phyloP scores from a whole-genome alignment of 2,329 filamentous ascomycete genomes.

The Aspergillus neoniger region DNA sequence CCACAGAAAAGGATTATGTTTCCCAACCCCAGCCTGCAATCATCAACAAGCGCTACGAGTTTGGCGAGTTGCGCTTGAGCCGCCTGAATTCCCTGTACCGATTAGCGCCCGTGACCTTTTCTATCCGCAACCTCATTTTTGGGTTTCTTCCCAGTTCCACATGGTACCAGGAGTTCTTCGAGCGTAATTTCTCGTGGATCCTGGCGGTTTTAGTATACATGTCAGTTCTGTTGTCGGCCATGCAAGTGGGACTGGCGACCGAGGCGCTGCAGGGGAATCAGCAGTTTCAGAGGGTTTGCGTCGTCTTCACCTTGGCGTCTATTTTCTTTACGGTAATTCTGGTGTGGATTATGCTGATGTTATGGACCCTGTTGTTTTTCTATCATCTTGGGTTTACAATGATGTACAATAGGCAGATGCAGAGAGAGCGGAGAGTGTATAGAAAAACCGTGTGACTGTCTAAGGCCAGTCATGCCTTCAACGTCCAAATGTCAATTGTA shows the following conservation, averaged over 20 bases:
- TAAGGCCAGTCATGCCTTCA: no score
- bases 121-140: slow-evolving; percentile 29
- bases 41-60: slow-evolving; percentile 37
- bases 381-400: no score
- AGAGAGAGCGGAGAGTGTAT: no score
- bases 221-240: slow-evolving; percentile 50
- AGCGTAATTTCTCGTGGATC: slow-evolving; percentile 47
- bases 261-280: neutral
- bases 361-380: no score
- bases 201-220: slow-evolving; percentile 46
- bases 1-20: no score
- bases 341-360: no score
- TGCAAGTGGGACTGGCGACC: slow-evolving; percentile 45
- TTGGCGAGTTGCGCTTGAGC: slow-evolving; percentile 48
- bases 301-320: neutral
- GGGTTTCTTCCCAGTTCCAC: slow-evolving; percentile 23
- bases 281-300: neutral
- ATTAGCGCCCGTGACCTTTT: slow-evolving; percentile 26
- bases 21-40: no score
- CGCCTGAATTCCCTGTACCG: slow-evolving; percentile 49
- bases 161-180: slow-evolving; percentile 47
- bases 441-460: no score
- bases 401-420: no score
- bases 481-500: no score
- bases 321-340: neutral